Evolutionary conservation across 163 green algal genomes (phyloP), one percentile per base, ranked within the genome.

Genomic region (Smithsoniella earleae): DNA sequence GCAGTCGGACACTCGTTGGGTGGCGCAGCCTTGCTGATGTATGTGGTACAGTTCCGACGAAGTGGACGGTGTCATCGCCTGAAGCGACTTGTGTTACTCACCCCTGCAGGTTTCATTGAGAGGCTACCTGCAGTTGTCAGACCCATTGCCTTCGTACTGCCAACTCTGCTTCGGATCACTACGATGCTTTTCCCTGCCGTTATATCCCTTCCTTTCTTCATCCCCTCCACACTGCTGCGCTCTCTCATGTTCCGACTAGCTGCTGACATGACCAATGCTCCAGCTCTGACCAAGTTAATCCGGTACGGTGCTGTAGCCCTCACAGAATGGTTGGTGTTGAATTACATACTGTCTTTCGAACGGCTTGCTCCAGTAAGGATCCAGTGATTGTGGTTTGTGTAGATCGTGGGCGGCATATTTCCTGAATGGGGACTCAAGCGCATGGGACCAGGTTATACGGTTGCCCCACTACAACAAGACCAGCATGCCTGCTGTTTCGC

Each of bases 391-490:
- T n/a, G n/a, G n/a, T n/a, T n/a, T n/a, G n/a, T 74, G 37, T 44
- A 66, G 33, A 3, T 62, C 37, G n/a, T 46, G 27, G 10, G 4
- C 75, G 6, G 34, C 38, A 43, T 13, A 22, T 45, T 62, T 90
- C 33, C 76, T 96, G 33, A 88, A 84, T 30, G 89, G 87, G 0
- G 93, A 98, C 79, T 75, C 75, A 27, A 90, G 78, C 54, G 81
- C 92, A 69, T 98, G 93, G 93, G 89, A 96, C 76, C 79, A 86
- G 2, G 87, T 89, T 3, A 69, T 96, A 75, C 81, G 88, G 78
- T 90, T 97, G 85, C 92, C 92, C n/a, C 92, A 98, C 82, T 98
- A 97, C 83, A 83, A 82, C 46, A 78, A 82, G 0, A 46, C 82
- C 34, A 80, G 86, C 76, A 98, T 98, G 92, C 92, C 92, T 13